Evolutionary conservation across 2,329 filamentous ascomycete species (phyloP).

Genomic region (Trichophyton benhamiae): DNA sequence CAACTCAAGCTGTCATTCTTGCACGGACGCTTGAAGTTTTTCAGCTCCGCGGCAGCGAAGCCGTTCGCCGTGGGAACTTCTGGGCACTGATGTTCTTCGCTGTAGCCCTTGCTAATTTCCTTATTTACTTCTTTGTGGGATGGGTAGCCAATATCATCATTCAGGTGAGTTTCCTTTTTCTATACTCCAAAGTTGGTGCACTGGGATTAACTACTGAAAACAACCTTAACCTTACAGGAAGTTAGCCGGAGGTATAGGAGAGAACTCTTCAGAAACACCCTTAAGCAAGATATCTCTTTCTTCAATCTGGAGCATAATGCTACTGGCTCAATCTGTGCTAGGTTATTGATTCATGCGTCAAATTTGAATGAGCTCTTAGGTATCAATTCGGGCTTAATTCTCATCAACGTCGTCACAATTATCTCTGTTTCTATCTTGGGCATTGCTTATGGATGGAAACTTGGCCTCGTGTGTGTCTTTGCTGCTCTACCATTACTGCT

Average conservation of each 20-base stretch:
- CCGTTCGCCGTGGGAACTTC: slow-evolving; percentile 42
- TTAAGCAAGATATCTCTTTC: slow-evolving; percentile 55
- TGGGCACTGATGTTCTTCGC: slow-evolving; percentile 50
- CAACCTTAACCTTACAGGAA: slow-evolving; percentile 46
- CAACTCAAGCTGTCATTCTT: slow-evolving; percentile 47
- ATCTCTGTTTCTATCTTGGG: slow-evolving; percentile 55
- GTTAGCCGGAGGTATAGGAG: slow-evolving; percentile 28
- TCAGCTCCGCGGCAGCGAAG: slow-evolving; percentile 40
- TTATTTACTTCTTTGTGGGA: slow-evolving; percentile 50
- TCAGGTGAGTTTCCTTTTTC: slow-evolving; percentile 50
- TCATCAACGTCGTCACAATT: slow-evolving; percentile 62
- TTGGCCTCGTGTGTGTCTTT: slow-evolving; percentile 55
- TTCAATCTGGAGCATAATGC: slow-evolving; percentile 59
- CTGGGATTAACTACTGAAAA: slow-evolving; percentile 33
- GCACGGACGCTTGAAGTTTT: slow-evolving; percentile 47
- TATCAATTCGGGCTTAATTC: slow-evolving; percentile 70
- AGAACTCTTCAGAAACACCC: slow-evolving; percentile 49
- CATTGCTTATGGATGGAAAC: slow-evolving; percentile 64
- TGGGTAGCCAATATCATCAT: slow-evolving; percentile 52
- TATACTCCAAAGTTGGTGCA: too few species aligned
- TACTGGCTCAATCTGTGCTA: slow-evolving; percentile 62
- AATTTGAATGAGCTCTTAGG: slow-evolving; percentile 79
- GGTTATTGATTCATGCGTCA: slow-evolving; percentile 66
- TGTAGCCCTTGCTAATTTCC: slow-evolving; percentile 47
- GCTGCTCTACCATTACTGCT: slow-evolving; percentile 57